phyloP scores from a whole-genome alignment of 345 rosid genomes.

The Rubroshorea leprosula region DNA sequence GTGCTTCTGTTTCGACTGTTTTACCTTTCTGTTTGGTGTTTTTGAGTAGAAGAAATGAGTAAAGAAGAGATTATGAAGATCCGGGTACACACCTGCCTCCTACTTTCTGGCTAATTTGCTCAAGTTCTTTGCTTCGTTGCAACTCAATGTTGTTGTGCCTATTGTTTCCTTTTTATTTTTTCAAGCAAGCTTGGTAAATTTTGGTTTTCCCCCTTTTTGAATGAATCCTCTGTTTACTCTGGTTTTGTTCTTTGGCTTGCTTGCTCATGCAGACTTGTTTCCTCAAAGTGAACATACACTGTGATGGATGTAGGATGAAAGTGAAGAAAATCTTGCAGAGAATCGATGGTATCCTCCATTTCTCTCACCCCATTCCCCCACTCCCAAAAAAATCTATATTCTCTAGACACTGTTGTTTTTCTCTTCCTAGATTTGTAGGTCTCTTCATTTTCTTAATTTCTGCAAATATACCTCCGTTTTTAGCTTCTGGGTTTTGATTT shows the following conservation, averaged over 20 bases:
- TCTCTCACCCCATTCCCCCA: neutral
- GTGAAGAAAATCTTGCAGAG: constrained; percentile 91
- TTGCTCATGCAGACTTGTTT: constrained; percentile 82
- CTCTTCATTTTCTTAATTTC: no score
- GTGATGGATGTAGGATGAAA: constrained; percentile 89
- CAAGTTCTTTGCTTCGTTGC: constrained; percentile 15
- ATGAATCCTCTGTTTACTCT: constrained; percentile 16
- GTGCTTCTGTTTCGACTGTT: constrained; percentile 12
- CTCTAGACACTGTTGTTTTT: neutral
- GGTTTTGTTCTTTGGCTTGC: constrained; percentile 18
- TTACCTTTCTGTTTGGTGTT: constrained; percentile 22
- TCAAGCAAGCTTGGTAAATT: neutral
- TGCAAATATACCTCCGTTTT: no score
- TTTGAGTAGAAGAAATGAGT: constrained; percentile 50
- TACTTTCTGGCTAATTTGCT: neutral
- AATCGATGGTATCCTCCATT: constrained; percentile 61
- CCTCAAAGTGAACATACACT: constrained; percentile 93
- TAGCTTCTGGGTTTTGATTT: constrained; percentile 5
- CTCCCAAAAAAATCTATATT: neutral
- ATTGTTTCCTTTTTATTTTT: no score
- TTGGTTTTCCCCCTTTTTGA: neutral
- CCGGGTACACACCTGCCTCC: constrained; percentile 46
- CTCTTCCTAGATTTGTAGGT: neutral
- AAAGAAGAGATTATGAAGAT: constrained; percentile 97
- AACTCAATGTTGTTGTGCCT: constrained; percentile 8